Conservation (phyloP, 345 rosid genomes). For the Eucalyptus erythrocorys region DNA sequence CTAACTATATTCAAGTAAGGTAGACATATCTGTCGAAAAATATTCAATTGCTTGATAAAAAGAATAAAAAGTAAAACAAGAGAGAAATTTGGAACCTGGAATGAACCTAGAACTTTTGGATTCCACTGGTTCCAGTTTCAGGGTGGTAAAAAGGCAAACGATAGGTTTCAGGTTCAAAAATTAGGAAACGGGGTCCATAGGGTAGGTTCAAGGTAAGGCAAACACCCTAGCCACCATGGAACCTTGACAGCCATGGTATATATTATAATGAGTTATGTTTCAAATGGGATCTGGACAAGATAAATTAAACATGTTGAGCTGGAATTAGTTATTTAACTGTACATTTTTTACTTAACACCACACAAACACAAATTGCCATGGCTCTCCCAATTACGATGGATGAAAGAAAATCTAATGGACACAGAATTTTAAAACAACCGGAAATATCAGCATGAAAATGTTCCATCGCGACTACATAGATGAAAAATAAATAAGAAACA, state of each 20-base stretch:
- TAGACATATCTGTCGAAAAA: not conserved
- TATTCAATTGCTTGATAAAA: not conserved
- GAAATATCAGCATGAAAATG: not conserved
- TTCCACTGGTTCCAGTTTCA: not conserved
- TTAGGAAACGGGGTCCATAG: not conserved
- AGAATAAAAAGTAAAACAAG: not conserved
- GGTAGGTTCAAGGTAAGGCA: not conserved
- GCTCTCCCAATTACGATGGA: not conserved
- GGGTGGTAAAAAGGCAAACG: not conserved
- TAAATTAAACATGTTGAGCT: not conserved
- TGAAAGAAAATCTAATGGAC: not conserved
- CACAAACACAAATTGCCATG: not conserved
- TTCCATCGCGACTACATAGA: not conserved
- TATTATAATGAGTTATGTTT: not conserved
- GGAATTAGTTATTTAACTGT: not conserved
- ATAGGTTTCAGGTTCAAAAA: not conserved
- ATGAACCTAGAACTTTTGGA: not conserved
- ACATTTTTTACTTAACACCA: not conserved
- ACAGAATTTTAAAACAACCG: not conserved
- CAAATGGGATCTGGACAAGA: not conserved
- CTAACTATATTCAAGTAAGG: not conserved
- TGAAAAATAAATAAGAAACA: not conserved
- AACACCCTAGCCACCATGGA: not conserved
- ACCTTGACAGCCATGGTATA: not conserved
- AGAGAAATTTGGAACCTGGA: not conserved